Evolutionary conservation across 2,329 filamentous ascomycete genomes (phyloP).

Genomic region (Sporothrix brunneoviolacea): DNA sequence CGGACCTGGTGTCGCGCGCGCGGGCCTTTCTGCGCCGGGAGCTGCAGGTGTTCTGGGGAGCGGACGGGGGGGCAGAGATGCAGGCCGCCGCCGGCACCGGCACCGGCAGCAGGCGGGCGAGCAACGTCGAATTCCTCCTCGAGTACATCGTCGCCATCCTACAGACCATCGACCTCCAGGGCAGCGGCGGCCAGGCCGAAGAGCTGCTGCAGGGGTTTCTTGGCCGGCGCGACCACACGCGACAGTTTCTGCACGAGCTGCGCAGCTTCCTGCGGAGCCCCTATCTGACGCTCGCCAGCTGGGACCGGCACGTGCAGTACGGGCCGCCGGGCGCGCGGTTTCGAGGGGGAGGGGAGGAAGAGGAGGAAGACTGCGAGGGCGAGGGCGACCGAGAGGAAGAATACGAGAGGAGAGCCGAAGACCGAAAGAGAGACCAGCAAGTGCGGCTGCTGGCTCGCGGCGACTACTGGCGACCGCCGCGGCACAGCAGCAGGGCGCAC

Average conservation of each 20-base stretch:
- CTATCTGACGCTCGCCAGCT: conserved; percentile 62
- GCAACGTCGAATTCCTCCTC: conserved; percentile 73
- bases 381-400: not conserved
- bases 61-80: conserved; percentile 11
- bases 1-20: conserved; percentile 66
- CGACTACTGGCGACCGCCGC: conserved; percentile 6
- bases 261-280: conserved; percentile 78
- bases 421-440: no score
- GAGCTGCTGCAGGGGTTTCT: conserved; percentile 67
- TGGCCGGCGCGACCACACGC: conserved; percentile 59
- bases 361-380: not conserved
- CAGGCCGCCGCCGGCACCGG: conserved; percentile 17
- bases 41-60: conserved; percentile 65
- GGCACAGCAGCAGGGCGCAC: not conserved
- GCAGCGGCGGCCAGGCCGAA: conserved; percentile 70
- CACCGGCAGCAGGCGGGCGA: no score
- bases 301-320: conserved; percentile 79
- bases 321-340: not conserved
- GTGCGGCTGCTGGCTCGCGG: not conserved
- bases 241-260: conserved; percentile 78
- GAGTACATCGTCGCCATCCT: conserved; percentile 81
- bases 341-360: not conserved
- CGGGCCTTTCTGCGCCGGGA: conserved; percentile 78
- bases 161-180: conserved; percentile 75
- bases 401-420: not conserved